A percentile compares a stretch with the other conserved stretches of the same genome.
phyloP scores from a whole-genome alignment of 345 rosid genomes.

The Raphanus sativus region DNA sequence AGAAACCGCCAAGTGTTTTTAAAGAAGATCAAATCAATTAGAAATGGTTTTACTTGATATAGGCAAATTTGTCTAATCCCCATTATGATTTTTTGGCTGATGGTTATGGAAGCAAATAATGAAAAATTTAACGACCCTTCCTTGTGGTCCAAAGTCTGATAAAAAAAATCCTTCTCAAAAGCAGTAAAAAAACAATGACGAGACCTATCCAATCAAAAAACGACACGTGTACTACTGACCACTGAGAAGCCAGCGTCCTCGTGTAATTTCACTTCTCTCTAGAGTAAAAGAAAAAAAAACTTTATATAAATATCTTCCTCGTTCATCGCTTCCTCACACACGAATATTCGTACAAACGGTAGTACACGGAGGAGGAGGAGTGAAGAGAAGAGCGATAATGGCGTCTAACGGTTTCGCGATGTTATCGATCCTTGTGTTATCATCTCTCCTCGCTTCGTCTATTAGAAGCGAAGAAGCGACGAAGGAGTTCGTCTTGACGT shows the following conservation, averaged over 20 bases:
- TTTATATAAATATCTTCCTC: slow-evolving; percentile 1
- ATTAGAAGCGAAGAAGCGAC: slow-evolving; percentile 51
- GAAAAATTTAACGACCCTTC: neutral
- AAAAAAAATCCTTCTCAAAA: neutral
- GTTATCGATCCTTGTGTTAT: slow-evolving; percentile 35
- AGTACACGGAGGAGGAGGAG: neutral
- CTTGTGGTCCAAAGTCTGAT: neutral
- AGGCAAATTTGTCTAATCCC: neutral
- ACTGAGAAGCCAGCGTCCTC: neutral
- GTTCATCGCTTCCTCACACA: neutral
- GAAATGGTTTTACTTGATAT: neutral
- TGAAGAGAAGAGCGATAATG: slow-evolving; percentile 43
- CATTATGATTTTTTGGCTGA: neutral
- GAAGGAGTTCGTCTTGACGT: slow-evolving; percentile 82
- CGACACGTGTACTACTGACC: slow-evolving; percentile 13
- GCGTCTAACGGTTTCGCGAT: slow-evolving; percentile 45
- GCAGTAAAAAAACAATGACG: slow-evolving; percentile 19
- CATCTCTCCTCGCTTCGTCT: slow-evolving; percentile 41
- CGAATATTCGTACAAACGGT: neutral
- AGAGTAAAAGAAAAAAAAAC: neutral
- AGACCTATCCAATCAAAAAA: neutral
- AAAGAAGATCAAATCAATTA: neutral
- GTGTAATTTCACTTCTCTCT: neutral
- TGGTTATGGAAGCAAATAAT: slow-evolving; percentile 23
- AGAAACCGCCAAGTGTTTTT: neutral